Conservation (phyloP, 768 basidiomycete species). For the Calocybe cyanea region DNA sequence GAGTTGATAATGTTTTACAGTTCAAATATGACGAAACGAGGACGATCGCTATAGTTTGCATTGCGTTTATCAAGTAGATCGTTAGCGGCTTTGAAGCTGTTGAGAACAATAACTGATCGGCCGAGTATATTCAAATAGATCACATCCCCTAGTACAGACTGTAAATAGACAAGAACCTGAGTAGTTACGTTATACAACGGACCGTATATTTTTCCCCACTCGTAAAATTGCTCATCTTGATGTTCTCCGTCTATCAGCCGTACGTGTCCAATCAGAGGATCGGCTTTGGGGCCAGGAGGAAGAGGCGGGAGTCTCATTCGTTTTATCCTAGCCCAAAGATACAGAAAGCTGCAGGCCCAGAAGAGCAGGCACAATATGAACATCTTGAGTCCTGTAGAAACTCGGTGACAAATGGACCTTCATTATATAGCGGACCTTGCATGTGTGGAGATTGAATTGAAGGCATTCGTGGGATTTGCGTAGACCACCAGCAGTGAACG, state of each 20-base stretch:
- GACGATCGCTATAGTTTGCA: constrained; percentile 15
- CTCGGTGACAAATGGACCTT: background rate
- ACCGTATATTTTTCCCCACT: constrained; percentile 17
- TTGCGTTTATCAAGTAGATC: constrained; percentile 15
- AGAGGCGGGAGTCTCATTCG: constrained; percentile 2
- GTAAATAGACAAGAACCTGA: background rate
- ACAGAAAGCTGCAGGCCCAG: background rate
- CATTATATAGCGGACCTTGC: background rate
- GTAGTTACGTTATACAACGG: background rate
- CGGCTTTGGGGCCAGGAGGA: constrained; percentile 16
- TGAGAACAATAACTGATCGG: constrained; percentile 13
- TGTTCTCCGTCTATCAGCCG: constrained; percentile 6
- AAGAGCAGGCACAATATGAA: background rate
- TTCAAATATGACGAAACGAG: constrained; percentile 13
- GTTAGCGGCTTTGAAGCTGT: constrained; percentile 11
- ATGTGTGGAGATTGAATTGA: background rate
- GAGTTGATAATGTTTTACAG: constrained; percentile 11
- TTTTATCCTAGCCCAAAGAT: background rate
- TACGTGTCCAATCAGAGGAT: constrained; percentile 17
- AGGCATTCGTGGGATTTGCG: background rate
- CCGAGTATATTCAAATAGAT: constrained; percentile 11
- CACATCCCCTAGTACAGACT: constrained; percentile 9
- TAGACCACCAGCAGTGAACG: background rate
- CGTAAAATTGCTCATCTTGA: constrained; percentile 12
- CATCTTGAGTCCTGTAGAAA: background rate